Evolutionary conservation across 371 early-diverging fungal genomes (phyloP), one percentile per base, ranked within the genome.

Genomic region (Rhizopus arrhizus): DNA sequence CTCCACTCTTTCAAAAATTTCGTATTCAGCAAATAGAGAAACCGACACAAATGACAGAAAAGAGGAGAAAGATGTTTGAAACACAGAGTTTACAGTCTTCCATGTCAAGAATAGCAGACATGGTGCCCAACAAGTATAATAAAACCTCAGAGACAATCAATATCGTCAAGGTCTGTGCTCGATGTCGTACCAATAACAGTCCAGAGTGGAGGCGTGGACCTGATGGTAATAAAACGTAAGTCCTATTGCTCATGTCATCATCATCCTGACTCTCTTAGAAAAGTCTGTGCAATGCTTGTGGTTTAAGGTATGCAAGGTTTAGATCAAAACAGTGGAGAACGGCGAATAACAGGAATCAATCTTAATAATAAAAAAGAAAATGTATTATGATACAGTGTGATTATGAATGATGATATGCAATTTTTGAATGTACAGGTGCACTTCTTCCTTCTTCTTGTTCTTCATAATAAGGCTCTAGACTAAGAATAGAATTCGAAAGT

Each of bases 131-230:
- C 53, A 13, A 46, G 33, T 32, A 4, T 22, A 5, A 31, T 31
- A 31, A 31, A 29, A 29, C 29, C 35, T 36, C 36, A 36, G 29
- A 31, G 38, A 57, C 32, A 13, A 29, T 40, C 9, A 53, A 56
- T 9, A 28, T 11, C 9, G 46, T 45, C 8, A 88, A 86, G 57
- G 58, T 72, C 4, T 90, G 91, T 50, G 82, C 82, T 55, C 83
- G 84, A 59, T 91, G 91, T 66, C 81, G 81, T 33, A 89, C 90
- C 5, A 85, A 73, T 35, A 75, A 79, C 34, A 89, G 90, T 40
- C 91, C 90, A 32, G 91, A 91, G 64, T 91, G 91, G 91, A 80
- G 91, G 46, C 78, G 86, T 47, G 91, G 91, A 9, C 91, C 89
- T 28, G 84, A 83, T 34, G 91, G 91, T n/a, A 87, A 89, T 68